phyloP scores from a whole-genome alignment of 495 filamentous ascomycete species.

The Margaritispora aquatica region DNA sequence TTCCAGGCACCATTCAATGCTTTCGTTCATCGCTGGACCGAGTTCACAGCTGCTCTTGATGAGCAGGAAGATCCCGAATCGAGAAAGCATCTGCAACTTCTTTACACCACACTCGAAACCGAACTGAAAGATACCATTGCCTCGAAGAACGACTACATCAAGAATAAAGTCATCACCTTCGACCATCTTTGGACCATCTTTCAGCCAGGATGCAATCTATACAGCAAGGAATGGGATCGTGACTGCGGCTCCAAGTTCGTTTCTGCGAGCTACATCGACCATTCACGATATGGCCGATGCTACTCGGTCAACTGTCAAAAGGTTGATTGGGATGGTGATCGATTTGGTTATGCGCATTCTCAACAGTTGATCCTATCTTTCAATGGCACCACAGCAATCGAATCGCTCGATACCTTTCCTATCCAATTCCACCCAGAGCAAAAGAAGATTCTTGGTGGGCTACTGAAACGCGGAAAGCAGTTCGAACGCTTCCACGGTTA shows the following conservation, averaged over 20 bases:
- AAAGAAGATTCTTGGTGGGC: conserved; percentile 48
- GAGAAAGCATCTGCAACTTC: conserved; percentile 49
- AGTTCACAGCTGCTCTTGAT: conserved; percentile 41
- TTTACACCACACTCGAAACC: conserved; percentile 47
- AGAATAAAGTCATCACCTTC: conserved; percentile 81
- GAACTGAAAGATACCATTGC: conserved; percentile 68
- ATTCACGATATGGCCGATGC: conserved; percentile 2
- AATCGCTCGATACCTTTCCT: conserved; percentile 68
- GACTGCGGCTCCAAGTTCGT: conserved; percentile 55
- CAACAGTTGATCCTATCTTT: conserved; percentile 64
- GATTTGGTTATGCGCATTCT: conserved; percentile 46
- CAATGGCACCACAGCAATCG: conserved; percentile 75
- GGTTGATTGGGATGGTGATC: conserved; percentile 61
- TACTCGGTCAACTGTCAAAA: conserved; percentile 20
- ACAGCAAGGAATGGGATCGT: conserved; percentile 53
- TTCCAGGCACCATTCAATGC: conserved; percentile 56
- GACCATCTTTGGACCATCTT: conserved; percentile 86
- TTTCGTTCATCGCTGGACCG: conserved; percentile 61
- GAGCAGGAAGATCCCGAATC: conserved; percentile 40
- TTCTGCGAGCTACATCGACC: conserved; percentile 37
- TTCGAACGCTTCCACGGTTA: conserved; percentile 75
- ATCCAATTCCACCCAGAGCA: conserved; percentile 73
- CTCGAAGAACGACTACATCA: conserved; percentile 70
- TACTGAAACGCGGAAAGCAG: conserved; percentile 77
- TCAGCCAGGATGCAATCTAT: conserved; percentile 80